A percentile compares a stretch with the other conserved stretches of the same genome.
phyloP scores from a whole-genome alignment of 169 alveolate species.

The Plasmodium gonderi region DNA sequence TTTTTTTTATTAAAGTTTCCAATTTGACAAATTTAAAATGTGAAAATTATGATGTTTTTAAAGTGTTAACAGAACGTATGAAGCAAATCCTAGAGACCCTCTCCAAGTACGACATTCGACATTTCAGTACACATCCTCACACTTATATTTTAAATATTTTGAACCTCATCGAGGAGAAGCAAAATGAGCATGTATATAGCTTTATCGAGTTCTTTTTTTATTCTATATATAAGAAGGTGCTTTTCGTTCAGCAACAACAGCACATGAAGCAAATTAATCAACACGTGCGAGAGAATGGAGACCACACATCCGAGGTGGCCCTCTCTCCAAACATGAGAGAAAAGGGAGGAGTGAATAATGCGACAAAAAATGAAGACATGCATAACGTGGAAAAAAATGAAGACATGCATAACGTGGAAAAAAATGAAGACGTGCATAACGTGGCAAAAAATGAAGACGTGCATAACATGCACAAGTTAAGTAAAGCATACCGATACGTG shows the following conservation, averaged over 20 bases:
- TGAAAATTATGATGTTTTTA: conserved; percentile 48
- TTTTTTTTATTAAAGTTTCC: conserved; percentile 32
- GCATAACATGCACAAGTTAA: background rate
- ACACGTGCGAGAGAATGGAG: too few relatives aligned
- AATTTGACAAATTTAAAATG: conserved; percentile 22
- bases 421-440: too few relatives aligned
- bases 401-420: too few relatives aligned
- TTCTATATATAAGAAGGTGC: conserved; percentile 20
- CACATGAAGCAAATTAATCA: too few relatives aligned
- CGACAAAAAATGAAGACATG: too few relatives aligned
- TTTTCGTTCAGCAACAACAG: too few relatives aligned
- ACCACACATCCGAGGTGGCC: too few relatives aligned
- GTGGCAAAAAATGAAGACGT: background rate
- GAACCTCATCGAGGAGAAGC: background rate
- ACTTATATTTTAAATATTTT: conserved; percentile 37
- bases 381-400: too few relatives aligned
- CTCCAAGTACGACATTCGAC: background rate
- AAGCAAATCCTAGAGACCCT: background rate
- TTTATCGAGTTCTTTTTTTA: conserved; percentile 22
- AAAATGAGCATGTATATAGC: background rate
- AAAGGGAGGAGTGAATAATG: too few relatives aligned
- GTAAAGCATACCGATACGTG: background rate
- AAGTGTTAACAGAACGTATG: conserved; percentile 31
- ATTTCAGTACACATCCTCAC: conserved; percentile 36
- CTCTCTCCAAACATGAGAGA: too few relatives aligned